These are phyloP conservation scores for Piper longum DNA, from an alignment of 164 flowering plant species.

Conservation along the genomic window DNA sequence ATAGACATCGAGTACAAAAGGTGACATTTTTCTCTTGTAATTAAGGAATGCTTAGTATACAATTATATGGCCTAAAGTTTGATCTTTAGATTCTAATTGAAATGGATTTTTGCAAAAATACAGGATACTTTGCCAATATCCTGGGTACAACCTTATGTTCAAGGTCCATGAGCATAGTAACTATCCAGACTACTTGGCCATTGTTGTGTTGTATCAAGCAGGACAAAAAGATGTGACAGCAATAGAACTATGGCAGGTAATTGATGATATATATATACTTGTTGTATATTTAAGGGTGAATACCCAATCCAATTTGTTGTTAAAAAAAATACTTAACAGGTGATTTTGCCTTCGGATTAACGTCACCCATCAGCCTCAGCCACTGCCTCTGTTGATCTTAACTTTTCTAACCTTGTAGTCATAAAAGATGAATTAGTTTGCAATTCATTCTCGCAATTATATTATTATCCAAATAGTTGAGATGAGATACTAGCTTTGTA, in stretches of 20 bases:
- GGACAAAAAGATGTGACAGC: constrained; percentile 42
- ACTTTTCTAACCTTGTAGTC: too few species aligned
- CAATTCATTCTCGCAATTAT: too few species aligned
- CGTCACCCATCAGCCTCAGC: too few species aligned
- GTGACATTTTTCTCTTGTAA: background rate
- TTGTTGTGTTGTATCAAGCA: constrained; percentile 40
- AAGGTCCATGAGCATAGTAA: constrained; percentile 59
- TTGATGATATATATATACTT: too few species aligned
- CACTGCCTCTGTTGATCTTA: too few species aligned
- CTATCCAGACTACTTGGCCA: constrained; percentile 54
- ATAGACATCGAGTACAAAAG: constrained; percentile 60
- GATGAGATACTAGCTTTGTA: too few species aligned
- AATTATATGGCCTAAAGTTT: too few species aligned
- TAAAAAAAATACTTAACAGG: too few species aligned
- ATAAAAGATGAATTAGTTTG: too few species aligned
- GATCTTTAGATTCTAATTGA: background rate
- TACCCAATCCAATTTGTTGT: background rate
- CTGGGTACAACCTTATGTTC: constrained; percentile 32
- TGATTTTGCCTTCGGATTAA: too few species aligned
- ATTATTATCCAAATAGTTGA: too few species aligned
- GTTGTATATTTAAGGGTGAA: background rate
- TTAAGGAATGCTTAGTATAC: too few species aligned
- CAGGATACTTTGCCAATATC: constrained; percentile 48
- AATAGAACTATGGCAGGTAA: constrained; percentile 62
- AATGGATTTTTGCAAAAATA: background rate